Percentiles rank a stretch among this genome's conserved stretches.
phyloP scores from a whole-genome alignment of 805 yeast genomes.

The Yamadazyma endophytica region DNA sequence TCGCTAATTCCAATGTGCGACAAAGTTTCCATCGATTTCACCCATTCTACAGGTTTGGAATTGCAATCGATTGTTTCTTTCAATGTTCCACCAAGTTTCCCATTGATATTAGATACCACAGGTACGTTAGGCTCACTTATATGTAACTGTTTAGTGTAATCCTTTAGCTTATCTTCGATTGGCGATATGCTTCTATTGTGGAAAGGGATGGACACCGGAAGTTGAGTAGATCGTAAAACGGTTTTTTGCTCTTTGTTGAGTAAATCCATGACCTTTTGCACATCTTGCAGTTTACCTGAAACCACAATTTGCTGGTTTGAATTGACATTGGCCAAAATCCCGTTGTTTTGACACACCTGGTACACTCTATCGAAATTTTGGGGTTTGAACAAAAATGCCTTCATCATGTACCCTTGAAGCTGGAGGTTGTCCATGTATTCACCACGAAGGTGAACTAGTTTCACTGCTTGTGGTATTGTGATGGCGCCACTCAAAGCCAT shows the following conservation, averaged over 20 bases:
- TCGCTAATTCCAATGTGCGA: slow-evolving; percentile 11
- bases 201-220: slow-evolving; percentile 50
- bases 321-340: slow-evolving; percentile 46
- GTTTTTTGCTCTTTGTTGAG: slow-evolving; percentile 12
- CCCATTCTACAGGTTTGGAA: slow-evolving; percentile 44
- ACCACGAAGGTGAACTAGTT: slow-evolving; percentile 43
- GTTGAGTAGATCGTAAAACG: slow-evolving; percentile 20
- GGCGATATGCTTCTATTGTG: slow-evolving; percentile 39
- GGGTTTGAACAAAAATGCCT: slow-evolving; percentile 28
- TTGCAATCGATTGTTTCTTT: slow-evolving; percentile 34
- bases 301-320: slow-evolving; percentile 39
- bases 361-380: slow-evolving; percentile 17
- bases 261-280: slow-evolving; percentile 20
- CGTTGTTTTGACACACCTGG: slow-evolving; percentile 12
- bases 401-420: slow-evolving; percentile 26
- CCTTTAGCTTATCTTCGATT: slow-evolving; percentile 29
- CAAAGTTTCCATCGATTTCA: slow-evolving; percentile 26
- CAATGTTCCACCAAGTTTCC: slow-evolving; percentile 19
- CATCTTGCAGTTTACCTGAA: slow-evolving; percentile 32
- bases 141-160: background rate
- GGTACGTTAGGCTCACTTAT: slow-evolving; percentile 16
- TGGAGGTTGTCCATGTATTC: slow-evolving; percentile 31
- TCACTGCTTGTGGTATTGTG: slow-evolving; percentile 29
- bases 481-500: slow-evolving; percentile 32
- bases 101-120: slow-evolving; percentile 36